Percentiles rank a stretch among this genome's conserved stretches.
Conservation (phyloP, 768 basidiomycete species). For the Leucogyrophana mollusca region DNA sequence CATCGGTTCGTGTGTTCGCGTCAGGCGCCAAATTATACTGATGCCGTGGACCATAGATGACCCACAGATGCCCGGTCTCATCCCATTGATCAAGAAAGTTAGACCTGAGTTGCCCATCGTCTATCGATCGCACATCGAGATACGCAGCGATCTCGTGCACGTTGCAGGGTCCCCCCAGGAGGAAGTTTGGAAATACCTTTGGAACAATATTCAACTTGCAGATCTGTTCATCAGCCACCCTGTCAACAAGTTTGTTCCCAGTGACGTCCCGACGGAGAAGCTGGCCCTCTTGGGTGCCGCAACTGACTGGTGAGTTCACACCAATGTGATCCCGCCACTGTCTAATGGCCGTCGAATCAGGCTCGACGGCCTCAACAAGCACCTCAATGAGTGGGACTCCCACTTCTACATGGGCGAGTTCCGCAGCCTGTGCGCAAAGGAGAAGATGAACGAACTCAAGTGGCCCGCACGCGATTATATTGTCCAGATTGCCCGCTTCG, state of each 20-base stretch:
- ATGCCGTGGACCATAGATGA: constrained; percentile 50
- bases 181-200: constrained; percentile 93
- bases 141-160: constrained; percentile 84
- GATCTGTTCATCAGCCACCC: constrained; percentile 95
- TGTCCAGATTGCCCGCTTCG: constrained; percentile 92
- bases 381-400: constrained; percentile 76
- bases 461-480: constrained; percentile 87
- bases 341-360: constrained; percentile 31
- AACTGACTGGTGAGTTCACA: constrained; percentile 70
- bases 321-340: constrained; percentile 2
- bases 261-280: constrained; percentile 72
- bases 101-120: constrained; percentile 85
- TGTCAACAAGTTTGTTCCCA: constrained; percentile 91
- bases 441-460: constrained; percentile 75
- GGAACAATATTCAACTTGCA: constrained; percentile 86
- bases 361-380: constrained; percentile 95
- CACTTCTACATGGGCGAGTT: constrained; percentile 90
- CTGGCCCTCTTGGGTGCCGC: constrained; percentile 77
- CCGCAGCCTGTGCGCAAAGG: constrained; percentile 69
- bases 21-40: constrained; percentile 5
- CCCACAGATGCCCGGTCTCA: constrained; percentile 93
- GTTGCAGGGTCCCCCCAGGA: constrained; percentile 80
- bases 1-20: constrained; percentile 54
- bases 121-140: constrained; percentile 96
- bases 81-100: constrained; percentile 86